phyloP scores from a whole-genome alignment of 176 grass and related monocot species.

The Themeda triandra region DNA sequence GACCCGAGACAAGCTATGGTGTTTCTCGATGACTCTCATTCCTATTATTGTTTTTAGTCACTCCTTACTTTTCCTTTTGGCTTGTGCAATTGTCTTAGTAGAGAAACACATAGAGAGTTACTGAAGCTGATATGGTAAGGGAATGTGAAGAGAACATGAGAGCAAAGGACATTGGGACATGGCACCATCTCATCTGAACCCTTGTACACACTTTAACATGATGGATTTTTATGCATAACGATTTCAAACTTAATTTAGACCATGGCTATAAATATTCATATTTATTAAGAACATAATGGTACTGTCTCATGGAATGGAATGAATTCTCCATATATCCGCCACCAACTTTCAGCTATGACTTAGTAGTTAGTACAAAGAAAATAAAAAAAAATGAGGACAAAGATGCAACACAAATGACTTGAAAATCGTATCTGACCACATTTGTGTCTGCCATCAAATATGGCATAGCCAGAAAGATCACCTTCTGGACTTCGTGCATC shows the following conservation, averaged over 20 bases:
- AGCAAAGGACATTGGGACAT: too few species aligned
- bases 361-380: too few species aligned
- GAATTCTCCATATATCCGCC: neutral
- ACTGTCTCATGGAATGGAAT: neutral
- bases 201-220: neutral
- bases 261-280: neutral
- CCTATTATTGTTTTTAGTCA: constrained; percentile 14
- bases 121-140: too few species aligned
- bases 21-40: constrained; percentile 44
- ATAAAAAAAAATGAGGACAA: neutral
- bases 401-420: neutral
- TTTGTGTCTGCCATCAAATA: too few species aligned
- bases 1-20: too few species aligned
- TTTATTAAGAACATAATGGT: neutral
- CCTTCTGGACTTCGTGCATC: neutral
- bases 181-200: too few species aligned
- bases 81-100: neutral
- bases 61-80: constrained; percentile 6
- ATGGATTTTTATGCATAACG: neutral
- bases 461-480: too few species aligned
- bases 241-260: neutral
- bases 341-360: too few species aligned
- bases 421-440: too few species aligned
- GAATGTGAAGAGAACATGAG: too few species aligned
- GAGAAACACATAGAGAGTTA: too few species aligned